Conservation (phyloP, 2,329 filamentous ascomycete species). For the Lasiodiplodia theobromae region DNA sequence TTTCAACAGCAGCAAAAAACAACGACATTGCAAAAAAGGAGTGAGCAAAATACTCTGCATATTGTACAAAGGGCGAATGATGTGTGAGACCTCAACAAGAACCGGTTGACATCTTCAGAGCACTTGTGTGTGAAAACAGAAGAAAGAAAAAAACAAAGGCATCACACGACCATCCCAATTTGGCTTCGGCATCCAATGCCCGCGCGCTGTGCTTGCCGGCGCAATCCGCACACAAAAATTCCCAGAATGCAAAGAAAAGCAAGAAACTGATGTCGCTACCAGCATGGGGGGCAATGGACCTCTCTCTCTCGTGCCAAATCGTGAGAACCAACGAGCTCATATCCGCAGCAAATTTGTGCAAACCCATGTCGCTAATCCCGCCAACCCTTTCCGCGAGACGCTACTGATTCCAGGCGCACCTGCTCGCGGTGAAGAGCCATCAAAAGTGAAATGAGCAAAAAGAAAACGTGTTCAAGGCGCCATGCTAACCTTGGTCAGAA, state of each 20-base stretch:
- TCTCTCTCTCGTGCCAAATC: slow-evolving; percentile 15
- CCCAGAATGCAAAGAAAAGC: neutral
- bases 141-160: neutral
- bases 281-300: neutral
- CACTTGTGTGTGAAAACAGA: neutral
- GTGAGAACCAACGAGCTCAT: slow-evolving; percentile 12
- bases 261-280: slow-evolving; percentile 4
- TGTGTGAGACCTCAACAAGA: neutral
- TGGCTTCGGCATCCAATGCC: slow-evolving; percentile 2
- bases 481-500: slow-evolving; percentile 14
- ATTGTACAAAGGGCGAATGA: neutral
- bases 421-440: slow-evolving; percentile 3
- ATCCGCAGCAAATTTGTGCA: slow-evolving; percentile 6
- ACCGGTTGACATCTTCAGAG: neutral
- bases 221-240: neutral
- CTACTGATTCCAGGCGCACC: slow-evolving; percentile 8
- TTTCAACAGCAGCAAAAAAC: neutral
- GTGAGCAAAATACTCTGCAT: neutral
- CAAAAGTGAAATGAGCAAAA: slow-evolving; percentile 6
- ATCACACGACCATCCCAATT: slow-evolving; percentile 5
- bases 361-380: slow-evolving; percentile 12
- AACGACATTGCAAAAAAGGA: neutral
- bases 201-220: neutral
- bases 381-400: neutral
- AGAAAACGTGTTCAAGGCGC: slow-evolving; percentile 8